Conservation (phyloP, 2,329 filamentous ascomycete species). For the Dothistroma septosporum region DNA sequence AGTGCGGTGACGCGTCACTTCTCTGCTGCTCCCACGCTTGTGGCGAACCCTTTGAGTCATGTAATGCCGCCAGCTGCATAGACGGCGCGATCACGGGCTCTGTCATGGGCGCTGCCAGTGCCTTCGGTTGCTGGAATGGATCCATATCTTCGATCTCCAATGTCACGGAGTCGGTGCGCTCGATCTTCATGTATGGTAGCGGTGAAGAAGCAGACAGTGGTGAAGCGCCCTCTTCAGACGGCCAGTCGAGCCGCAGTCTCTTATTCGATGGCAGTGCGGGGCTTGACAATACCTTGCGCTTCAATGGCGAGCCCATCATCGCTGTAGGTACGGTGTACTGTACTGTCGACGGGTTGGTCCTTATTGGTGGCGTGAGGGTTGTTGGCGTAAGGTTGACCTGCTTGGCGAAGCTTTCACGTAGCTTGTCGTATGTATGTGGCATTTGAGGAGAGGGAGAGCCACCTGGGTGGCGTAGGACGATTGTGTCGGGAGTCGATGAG, state of each 20-base stretch:
- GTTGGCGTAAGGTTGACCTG: not conserved
- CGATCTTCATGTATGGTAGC: not conserved
- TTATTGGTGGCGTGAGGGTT: not conserved
- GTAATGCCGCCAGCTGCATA: not conserved
- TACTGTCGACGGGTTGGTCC: not conserved
- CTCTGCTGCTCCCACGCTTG: not conserved
- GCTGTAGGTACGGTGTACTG: not conserved
- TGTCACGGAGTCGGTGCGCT: not conserved
- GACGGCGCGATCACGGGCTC: not conserved
- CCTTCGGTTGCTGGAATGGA: not conserved
- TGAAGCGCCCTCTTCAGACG: not conserved
- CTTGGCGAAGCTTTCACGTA: not conserved
- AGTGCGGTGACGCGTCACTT: not conserved
- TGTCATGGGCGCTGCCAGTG: not conserved
- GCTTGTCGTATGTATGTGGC: not conserved
- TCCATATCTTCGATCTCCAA: not conserved
- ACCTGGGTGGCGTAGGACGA: not conserved
- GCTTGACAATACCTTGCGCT: not conserved
- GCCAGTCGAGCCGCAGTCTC: not conserved
- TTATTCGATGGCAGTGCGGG: not conserved
- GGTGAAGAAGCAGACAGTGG: not conserved
- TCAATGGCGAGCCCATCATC: not conserved
- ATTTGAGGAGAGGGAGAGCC: not conserved
- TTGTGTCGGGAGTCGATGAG: conserved; percentile 2
- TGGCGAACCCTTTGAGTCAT: not conserved